phyloP scores from a whole-genome alignment of 2,329 filamentous ascomycete genomes.

The Albophoma yamanashiensis region DNA sequence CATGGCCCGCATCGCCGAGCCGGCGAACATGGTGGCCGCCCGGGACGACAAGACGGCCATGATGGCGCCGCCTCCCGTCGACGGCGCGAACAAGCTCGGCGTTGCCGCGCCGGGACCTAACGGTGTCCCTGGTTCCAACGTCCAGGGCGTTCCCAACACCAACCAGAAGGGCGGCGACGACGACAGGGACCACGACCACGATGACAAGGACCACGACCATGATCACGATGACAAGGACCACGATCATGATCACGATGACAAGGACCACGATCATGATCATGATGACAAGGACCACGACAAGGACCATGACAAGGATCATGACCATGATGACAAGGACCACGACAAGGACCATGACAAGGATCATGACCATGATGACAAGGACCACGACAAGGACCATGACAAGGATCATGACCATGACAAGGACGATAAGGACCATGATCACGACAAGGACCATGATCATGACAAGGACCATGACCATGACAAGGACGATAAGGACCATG shows the following conservation, averaged over 20 bases:
- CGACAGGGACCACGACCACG: not conserved
- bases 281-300: not conserved
- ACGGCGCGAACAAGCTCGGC: not conserved
- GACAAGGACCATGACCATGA: not conserved
- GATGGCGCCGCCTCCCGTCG: not conserved
- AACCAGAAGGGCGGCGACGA: not conserved
- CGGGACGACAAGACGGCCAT: not conserved
- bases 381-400: not conserved
- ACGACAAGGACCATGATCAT: not conserved
- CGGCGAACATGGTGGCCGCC: not conserved
- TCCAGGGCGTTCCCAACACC: too few species aligned
- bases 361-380: not conserved
- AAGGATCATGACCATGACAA: not conserved
- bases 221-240: not conserved
- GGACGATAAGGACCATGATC: not conserved
- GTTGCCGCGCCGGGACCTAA: not conserved
- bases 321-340: not conserved
- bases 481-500: not conserved
- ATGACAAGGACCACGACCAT: not conserved
- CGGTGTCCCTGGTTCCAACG: too few species aligned
- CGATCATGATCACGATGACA: not conserved
- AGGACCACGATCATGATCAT: not conserved
- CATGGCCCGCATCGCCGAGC: constrained; percentile 6
- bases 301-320: not conserved
- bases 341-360: not conserved